Evolutionary conservation across 768 basidiomycete species (phyloP), one percentile per base, ranked within the genome.

Genomic region (Tephrocybe sp.): DNA sequence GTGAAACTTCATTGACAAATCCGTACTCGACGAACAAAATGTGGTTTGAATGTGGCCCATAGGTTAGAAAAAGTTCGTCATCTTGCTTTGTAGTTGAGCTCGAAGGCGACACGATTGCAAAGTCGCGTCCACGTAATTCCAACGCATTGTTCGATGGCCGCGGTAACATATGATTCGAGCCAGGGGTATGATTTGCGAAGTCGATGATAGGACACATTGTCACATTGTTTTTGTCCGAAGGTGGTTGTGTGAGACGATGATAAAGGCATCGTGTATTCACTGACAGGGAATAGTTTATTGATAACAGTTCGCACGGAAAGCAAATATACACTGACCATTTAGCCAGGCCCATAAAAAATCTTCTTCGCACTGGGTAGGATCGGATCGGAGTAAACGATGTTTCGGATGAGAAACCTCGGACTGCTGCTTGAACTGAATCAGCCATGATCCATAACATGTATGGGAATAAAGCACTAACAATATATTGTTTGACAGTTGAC

Each of bases 251-350:
- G 36, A 84, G 65, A 52, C 78, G 83, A 62, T 83, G 80, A 64
- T 82, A 93, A 18, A 97, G 80, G 63, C 88, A 93, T 41, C 95
- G 83, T 4, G 94, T 97, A 64, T 98, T 98, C 49, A 97, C 92
- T 93, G 33, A 27, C n/a, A n/a, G 11, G 58, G 13, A 29, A 45
- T 21, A 9, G 18, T 27, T 25, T 4, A 19, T 50, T 6, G 42
- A 54, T 37, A 56, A 48, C 16, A 23, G n/a, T 22, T 7, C 8
- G 29, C 34, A 4, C 21, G 39, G 33, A 40, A 45, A 42, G 21
- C 55, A 50, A 46, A 50, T 31, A 50, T 46, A 27, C 24, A 62
- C 74, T 50, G 56, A 89, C 94, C 91, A 61, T 85, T 94, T 9
- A 97, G 75, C 94, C 94, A 98, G 1, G 80, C 92, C 92, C 94